Evolutionary conservation across 371 early-diverging fungal genomes (phyloP).

Genomic region (Vavraia culicis): DNA sequence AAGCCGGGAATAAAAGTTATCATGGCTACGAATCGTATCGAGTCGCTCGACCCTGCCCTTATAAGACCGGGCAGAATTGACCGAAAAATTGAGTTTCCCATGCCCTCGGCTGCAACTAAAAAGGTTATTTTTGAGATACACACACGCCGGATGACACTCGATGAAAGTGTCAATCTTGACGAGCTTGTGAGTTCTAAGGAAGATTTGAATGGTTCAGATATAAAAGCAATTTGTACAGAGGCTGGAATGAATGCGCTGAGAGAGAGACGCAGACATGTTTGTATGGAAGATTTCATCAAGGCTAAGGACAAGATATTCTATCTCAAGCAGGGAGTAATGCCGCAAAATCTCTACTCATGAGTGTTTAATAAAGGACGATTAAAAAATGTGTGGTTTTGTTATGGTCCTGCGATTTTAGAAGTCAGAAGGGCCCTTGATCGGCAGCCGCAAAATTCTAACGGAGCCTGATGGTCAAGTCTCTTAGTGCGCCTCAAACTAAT

Average conservation of each 20-base stretch:
- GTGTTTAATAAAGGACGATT: no score
- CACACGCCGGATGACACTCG: constrained; percentile 83
- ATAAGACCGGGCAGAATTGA: constrained; percentile 99
- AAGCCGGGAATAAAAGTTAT: constrained; percentile 93
- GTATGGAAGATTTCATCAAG: constrained; percentile 83
- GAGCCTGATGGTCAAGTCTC: no score
- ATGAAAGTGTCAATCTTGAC: constrained; percentile 83
- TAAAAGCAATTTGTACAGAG: constrained; percentile 99
- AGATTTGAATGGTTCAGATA: constrained; percentile 94
- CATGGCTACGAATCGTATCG: constrained; percentile 99
- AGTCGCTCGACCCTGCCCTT: constrained; percentile 88
- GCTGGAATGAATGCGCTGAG: constrained; percentile 89
- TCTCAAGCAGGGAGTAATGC: constrained; percentile 62
- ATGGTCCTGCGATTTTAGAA: no score
- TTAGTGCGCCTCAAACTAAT: no score
- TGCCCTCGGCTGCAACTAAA: constrained; percentile 93
- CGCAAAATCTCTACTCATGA: constrained; percentile 41
- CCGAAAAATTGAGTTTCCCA: constrained; percentile 96
- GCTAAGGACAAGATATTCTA: constrained; percentile 95
- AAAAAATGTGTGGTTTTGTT: no score
- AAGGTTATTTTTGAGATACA: constrained; percentile 93
- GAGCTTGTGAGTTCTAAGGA: constrained; percentile 93
- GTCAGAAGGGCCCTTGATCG: no score
- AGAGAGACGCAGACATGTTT: constrained; percentile 92
- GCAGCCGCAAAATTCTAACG: no score